phyloP scores from a whole-genome alignment of 148 eudicot species.

The Fallopia convolvulus region DNA sequence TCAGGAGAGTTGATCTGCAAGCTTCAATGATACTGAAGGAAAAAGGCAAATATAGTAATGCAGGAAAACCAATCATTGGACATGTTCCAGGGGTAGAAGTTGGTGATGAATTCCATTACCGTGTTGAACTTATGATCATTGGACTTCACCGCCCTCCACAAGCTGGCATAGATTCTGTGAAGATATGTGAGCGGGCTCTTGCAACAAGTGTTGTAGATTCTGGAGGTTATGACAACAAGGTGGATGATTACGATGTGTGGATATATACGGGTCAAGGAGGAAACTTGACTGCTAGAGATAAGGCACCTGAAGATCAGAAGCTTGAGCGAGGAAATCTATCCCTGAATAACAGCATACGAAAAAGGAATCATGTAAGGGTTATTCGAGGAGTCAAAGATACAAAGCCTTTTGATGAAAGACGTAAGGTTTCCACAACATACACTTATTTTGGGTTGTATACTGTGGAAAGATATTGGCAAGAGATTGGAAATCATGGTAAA shows the following conservation, averaged over 20 bases:
- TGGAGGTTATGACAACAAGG: slow-evolving; percentile 62
- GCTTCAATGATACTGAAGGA: slow-evolving; percentile 42
- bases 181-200: slow-evolving; percentile 22
- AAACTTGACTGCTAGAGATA: slow-evolving; percentile 29
- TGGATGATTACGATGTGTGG: slow-evolving; percentile 57
- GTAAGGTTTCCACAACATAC: slow-evolving; percentile 42
- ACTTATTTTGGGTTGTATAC: slow-evolving; percentile 75
- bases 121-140: slow-evolving; percentile 70
- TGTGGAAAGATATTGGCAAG: slow-evolving; percentile 47
- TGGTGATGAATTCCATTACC: slow-evolving; percentile 78
- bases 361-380: slow-evolving; percentile 55
- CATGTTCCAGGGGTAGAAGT: slow-evolving; percentile 80
- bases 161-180: slow-evolving; percentile 68
- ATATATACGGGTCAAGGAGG: slow-evolving; percentile 82
- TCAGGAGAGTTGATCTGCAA: slow-evolving; percentile 41
- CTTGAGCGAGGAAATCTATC: slow-evolving; percentile 86
- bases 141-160: slow-evolving; percentile 73
- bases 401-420: slow-evolving; percentile 31
- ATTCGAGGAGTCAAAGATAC: slow-evolving; percentile 65
- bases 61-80: slow-evolving; percentile 33
- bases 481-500: slow-evolving; percentile 46
- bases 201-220: slow-evolving; percentile 82
- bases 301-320: slow-evolving; percentile 69
- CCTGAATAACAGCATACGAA: slow-evolving; percentile 47
- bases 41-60: slow-evolving; percentile 43